phyloP scores from a whole-genome alignment of 2,329 filamentous ascomycete genomes.

The Neospermospora avenae region DNA sequence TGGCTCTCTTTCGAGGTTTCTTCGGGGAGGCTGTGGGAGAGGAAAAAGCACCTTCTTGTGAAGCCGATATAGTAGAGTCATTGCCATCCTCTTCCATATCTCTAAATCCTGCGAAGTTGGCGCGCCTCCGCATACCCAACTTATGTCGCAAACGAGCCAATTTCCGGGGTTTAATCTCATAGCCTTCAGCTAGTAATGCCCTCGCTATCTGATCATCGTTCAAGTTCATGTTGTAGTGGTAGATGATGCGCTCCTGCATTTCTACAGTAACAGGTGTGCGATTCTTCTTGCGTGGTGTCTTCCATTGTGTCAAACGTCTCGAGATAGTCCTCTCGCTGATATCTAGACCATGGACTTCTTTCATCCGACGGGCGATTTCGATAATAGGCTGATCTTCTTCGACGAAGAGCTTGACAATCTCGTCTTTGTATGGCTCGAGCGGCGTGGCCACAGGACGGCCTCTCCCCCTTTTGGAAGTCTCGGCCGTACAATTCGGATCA shows the following conservation, averaged over 20 bases:
- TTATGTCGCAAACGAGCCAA: conserved; percentile 31
- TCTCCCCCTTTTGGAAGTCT: conserved; percentile 17
- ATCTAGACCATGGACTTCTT: conserved; percentile 29
- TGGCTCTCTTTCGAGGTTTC: conserved; percentile 20
- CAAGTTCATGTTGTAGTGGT: conserved; percentile 33
- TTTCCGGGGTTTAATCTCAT: conserved; percentile 29
- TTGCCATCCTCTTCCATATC: conserved; percentile 23
- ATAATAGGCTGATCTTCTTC: conserved; percentile 28
- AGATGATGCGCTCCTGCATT: conserved; percentile 26
- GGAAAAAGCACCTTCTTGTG: conserved; percentile 3
- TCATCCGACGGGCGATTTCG: conserved; percentile 30
- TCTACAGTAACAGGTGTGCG: conserved; percentile 25
- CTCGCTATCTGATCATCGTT: conserved; percentile 31
- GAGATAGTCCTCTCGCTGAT: conserved; percentile 32
- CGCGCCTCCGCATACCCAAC: conserved; percentile 31
- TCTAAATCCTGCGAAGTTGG: conserved; percentile 32
- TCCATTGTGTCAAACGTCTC: conserved; percentile 30
- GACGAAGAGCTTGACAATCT: conserved; percentile 29
- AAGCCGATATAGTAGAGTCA: background rate
- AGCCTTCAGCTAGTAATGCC: conserved; percentile 28
- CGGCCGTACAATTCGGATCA: background rate
- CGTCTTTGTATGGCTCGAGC: conserved; percentile 31
- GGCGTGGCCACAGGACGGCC: conserved; percentile 28
- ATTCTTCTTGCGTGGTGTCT: conserved; percentile 29
- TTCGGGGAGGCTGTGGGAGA: conserved; percentile 10